phyloP scores from a whole-genome alignment of 257 asterid species.

The Lycium barbarum region DNA sequence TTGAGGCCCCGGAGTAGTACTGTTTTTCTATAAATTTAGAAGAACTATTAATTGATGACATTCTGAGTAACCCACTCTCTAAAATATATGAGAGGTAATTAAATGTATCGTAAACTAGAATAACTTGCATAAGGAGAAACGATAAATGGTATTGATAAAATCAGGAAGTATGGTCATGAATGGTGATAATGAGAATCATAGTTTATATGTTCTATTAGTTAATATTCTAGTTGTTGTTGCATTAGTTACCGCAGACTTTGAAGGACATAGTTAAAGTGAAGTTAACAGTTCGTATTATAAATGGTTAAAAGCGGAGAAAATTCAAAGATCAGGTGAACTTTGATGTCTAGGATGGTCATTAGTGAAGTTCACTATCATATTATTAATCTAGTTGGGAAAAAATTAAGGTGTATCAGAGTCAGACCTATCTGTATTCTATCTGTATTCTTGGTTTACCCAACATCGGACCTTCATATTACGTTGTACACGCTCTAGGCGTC shows the following conservation, averaged over 20 bases:
- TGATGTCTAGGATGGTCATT: not conserved
- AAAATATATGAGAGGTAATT: not conserved
- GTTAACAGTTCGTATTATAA: not conserved
- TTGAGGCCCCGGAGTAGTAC: constrained; percentile 51
- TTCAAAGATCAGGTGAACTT: not conserved
- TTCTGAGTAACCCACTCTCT: not conserved
- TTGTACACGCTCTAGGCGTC: not conserved
- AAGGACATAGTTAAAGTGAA: not conserved
- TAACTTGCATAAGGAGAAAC: not conserved
- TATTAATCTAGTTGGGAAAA: not conserved
- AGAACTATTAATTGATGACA: not conserved
- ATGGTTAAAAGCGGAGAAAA: not conserved
- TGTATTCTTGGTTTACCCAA: not conserved
- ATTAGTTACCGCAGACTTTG: not conserved
- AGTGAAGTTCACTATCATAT: not conserved
- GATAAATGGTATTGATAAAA: not conserved
- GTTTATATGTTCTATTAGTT: not conserved
- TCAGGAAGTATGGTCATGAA: not conserved
- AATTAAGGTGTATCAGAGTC: not conserved
- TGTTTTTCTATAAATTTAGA: constrained; percentile 33
- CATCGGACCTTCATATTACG: not conserved
- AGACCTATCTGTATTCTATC: not conserved
- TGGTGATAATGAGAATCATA: not conserved
- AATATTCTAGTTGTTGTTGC: not conserved
- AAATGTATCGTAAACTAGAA: not conserved